These are phyloP conservation scores for Mortierella sp. DNA, from an alignment of 371 early-diverging fungal genomes.

Conservation along the genomic window DNA sequence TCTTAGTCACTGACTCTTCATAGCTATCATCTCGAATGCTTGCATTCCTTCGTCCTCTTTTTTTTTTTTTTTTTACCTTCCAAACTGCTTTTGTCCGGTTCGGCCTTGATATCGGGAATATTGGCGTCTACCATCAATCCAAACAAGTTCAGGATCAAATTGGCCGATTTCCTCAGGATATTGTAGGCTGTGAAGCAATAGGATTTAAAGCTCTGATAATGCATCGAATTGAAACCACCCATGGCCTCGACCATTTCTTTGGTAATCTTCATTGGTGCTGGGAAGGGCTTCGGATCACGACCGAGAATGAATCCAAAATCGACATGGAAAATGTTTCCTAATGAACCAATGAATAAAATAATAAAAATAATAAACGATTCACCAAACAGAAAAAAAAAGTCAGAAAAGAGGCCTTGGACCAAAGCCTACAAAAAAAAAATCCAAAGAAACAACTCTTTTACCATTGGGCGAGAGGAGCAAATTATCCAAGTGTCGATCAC, in stretches of 20 bases:
- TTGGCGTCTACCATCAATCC: conserved; percentile 95
- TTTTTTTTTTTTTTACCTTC: conserved; percentile 68
- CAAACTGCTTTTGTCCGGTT: conserved; percentile 96
- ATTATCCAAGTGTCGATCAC: conserved; percentile 99
- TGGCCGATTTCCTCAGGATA: conserved; percentile 90
- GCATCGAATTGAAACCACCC: conserved; percentile 89
- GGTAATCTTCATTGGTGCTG: conserved; percentile 98
- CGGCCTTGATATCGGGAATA: conserved; percentile 94
- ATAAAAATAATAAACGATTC: background rate
- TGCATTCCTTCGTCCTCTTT: background rate
- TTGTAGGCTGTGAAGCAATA: conserved; percentile 95
- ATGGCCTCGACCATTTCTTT: conserved; percentile 99
- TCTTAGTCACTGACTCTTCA: too few species aligned
- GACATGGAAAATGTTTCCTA: conserved; percentile 94
- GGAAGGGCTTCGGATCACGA: conserved; percentile 98
- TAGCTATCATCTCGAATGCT: too few species aligned
- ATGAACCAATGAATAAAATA: background rate
- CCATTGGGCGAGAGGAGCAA: conserved; percentile 89
- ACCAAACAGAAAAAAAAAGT: background rate
- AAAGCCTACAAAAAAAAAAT: background rate
- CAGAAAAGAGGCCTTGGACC: background rate
- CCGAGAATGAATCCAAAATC: conserved; percentile 99
- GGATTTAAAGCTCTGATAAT: conserved; percentile 88
- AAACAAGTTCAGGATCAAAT: conserved; percentile 94
- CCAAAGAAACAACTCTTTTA: conserved; percentile 21